These are phyloP conservation scores for Colletotrichum sojae DNA, from an alignment of 2,329 filamentous ascomycete genomes.

Conservation along the genomic window DNA sequence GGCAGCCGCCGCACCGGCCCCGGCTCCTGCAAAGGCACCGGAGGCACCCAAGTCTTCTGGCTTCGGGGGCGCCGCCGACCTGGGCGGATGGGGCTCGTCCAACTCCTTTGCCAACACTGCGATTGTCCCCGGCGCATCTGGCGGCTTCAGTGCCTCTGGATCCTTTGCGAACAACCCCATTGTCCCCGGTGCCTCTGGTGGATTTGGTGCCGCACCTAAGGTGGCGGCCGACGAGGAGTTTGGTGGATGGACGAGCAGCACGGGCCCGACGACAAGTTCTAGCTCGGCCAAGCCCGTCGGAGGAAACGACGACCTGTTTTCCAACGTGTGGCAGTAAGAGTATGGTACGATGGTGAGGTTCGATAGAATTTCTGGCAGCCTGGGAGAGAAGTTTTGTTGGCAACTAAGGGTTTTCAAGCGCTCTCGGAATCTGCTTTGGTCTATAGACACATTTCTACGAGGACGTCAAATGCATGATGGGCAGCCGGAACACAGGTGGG, in stretches of 20 bases:
- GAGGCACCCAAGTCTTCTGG: conserved; percentile 48
- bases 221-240: conserved; percentile 95
- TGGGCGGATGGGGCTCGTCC: conserved; percentile 68
- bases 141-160: conserved; percentile 71
- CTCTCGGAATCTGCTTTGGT: not conserved
- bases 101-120: conserved; percentile 53
- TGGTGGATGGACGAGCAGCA: conserved; percentile 90
- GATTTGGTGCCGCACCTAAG: conserved; percentile 75
- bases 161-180: conserved; percentile 73
- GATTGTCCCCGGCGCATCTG: conserved; percentile 73
- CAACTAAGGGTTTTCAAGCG: not conserved
- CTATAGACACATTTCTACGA: conserved; percentile 14
- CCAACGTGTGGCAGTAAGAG: conserved; percentile 89
- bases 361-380: too few species aligned
- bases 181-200: conserved; percentile 74
- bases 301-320: conserved; percentile 89
- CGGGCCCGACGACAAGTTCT: conserved; percentile 60
- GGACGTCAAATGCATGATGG: conserved; percentile 5
- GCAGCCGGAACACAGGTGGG: not conserved
- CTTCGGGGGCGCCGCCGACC: conserved; percentile 66
- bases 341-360: too few species aligned
- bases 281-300: conserved; percentile 68
- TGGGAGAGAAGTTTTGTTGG: not conserved
- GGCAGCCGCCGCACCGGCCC: conserved; percentile 59
- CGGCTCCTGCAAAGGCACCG: conserved; percentile 69